Conservation (phyloP, 148 eudicot genomes). For the Rhododendron simsii region DNA sequence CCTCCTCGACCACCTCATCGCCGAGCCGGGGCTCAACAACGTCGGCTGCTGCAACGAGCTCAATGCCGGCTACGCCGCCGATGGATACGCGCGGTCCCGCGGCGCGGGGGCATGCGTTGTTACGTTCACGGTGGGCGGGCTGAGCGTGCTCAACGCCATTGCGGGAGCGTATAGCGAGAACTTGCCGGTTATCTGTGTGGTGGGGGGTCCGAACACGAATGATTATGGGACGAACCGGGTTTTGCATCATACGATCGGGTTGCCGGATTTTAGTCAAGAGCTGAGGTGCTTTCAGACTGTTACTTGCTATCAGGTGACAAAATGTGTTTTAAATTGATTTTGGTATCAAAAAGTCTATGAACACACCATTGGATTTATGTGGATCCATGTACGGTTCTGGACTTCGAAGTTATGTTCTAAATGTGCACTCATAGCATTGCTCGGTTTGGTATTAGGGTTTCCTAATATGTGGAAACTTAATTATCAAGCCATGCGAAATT, state of each 20-base stretch:
- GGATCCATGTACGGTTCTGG: neutral
- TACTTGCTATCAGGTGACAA: constrained; percentile 24
- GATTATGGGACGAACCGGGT: constrained; percentile 26
- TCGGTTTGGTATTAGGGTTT: neutral
- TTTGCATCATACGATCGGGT: constrained; percentile 27
- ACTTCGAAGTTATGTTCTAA: too few relatives aligned
- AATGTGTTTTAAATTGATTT: neutral
- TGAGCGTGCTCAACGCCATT: constrained; percentile 10
- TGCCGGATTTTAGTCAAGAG: constrained; percentile 28
- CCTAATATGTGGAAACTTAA: neutral
- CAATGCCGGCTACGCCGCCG: constrained; percentile 14
- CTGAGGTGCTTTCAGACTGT: constrained; percentile 23
- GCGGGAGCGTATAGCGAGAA: constrained; percentile 24
- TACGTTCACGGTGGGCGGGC: constrained; percentile 13
- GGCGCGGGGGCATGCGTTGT: constrained; percentile 30
- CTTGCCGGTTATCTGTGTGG: constrained; percentile 22
- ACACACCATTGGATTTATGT: neutral
- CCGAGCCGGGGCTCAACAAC: constrained; percentile 27
- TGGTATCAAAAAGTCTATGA: neutral
- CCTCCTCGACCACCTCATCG: constrained; percentile 29
- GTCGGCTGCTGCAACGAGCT: constrained; percentile 14
- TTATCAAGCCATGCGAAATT: neutral
- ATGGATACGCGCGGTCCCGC: constrained; percentile 14
- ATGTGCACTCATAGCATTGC: too few relatives aligned
- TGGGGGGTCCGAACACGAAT: constrained; percentile 26